These are phyloP conservation scores for Aspergillus nanangensis DNA, from an alignment of 495 filamentous ascomycete genomes.

Conservation along the genomic window DNA sequence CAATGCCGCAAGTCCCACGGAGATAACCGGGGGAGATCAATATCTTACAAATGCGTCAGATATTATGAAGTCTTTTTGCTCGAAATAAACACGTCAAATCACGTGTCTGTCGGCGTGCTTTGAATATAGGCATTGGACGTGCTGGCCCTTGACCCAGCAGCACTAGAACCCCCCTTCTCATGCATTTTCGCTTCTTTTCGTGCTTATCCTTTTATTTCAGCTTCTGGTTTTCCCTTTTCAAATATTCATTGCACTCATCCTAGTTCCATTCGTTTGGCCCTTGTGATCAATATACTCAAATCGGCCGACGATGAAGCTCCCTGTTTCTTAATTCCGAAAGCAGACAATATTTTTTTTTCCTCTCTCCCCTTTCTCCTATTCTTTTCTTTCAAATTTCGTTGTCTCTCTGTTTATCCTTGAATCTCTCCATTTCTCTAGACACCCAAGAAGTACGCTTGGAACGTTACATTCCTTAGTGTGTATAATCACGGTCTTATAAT, in stretches of 20 bases:
- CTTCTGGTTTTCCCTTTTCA: conserved; percentile 16
- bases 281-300: conserved; percentile 7
- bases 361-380: no score
- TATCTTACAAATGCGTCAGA: conserved; percentile 29
- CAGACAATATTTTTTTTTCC: no score
- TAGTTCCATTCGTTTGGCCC: conserved; percentile 9
- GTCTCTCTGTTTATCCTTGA: conserved; percentile 3
- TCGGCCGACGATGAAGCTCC: conserved; percentile 25
- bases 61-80: conserved; percentile 26
- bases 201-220: conserved; percentile 19
- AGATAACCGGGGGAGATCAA: conserved; percentile 14
- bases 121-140: conserved; percentile 29
- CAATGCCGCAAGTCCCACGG: conserved; percentile 23
- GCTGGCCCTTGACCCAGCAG: conserved; percentile 32
- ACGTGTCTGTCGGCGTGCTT: conserved; percentile 22
- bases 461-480: conserved; percentile 9
- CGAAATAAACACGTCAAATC: conserved; percentile 19
- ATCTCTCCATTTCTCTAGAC: conserved; percentile 11
- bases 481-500: conserved; percentile 11
- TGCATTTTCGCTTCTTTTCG: conserved; percentile 6
- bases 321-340: conserved; percentile 27
- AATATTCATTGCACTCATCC: conserved; percentile 20
- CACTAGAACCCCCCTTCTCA: conserved; percentile 29
- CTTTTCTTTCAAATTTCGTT: conserved; percentile 15
- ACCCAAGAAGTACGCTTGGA: conserved; percentile 10